Base-by-base conservation (phyloP, 768 basidiomycete species). In the Mycena olivaceomarginata region DNA sequence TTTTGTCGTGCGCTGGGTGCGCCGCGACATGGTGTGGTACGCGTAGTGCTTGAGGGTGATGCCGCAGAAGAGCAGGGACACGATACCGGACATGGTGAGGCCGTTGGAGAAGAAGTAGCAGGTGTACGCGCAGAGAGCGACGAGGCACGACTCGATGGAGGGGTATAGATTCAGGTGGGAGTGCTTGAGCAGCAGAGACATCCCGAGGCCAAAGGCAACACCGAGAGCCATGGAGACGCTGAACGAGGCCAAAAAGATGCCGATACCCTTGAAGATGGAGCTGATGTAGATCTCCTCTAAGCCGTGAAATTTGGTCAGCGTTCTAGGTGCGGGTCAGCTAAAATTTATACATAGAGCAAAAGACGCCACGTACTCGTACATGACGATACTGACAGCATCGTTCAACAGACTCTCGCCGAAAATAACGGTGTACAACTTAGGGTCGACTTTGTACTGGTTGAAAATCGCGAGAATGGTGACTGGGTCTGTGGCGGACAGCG, bases 91-190 rank as follows among this genome's bases (percentile, higher is more conserved):
- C 96, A 98, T 97, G 60, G 93, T 93, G 51, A 98, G 85, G 7
- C 97, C 98, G 79, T 97, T 99, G n/a, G 97, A 98, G 89, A 99
- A 97, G 88, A 99, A 99, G 87, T 99, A 99, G 87, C 94, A 96
- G 0, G 97, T 98, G 85, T 99, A 99, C 25, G 98, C 98, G 75
- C 94, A 94, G 64, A 99, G 91, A 0, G 97, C 94, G 71, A 99
- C 96, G 45, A 99, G 92, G 84, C 98, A 99, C n/a, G 97, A 95
- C 86, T 99, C 98, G 82, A 99, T 98, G 72, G 94, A 93, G n/a
- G 97, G 97, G 85, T 94, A 98, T 67, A 92, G 90, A 67, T 91
- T 90, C 40, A 99, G 91, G 60, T 95, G 94, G 4, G 97, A 98
- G 85, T 99, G 98, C 84, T 99, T 99, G 84, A 99, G 92, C 80